Evolutionary conservation across 208 protist species (phyloP).

Genomic region (Strigomonas galati): DNA sequence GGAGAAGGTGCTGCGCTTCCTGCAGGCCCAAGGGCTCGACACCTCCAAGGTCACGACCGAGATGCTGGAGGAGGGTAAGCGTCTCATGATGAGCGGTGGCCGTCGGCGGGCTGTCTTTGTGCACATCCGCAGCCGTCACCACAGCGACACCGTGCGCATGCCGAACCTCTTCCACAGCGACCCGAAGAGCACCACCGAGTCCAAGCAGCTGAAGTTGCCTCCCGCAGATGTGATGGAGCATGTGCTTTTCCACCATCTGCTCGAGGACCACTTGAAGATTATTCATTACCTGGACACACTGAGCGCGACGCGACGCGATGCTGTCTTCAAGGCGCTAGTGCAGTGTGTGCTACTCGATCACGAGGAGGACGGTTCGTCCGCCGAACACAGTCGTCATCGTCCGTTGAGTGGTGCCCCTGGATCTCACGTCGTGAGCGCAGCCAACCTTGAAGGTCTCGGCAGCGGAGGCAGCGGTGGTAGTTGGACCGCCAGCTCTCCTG

Average conservation of each 20-base stretch:
- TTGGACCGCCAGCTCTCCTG: constrained; percentile 18
- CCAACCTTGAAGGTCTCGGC: background rate
- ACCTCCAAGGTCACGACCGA: constrained; percentile 40
- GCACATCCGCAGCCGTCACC: constrained; percentile 60
- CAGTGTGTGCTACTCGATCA: constrained; percentile 37
- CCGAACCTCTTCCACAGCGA: constrained; percentile 64
- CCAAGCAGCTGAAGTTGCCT: constrained; percentile 56
- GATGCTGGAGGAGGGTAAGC: constrained; percentile 58
- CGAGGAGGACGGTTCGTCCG: constrained; percentile 13
- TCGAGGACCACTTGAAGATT: constrained; percentile 49
- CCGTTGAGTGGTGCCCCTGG: constrained; percentile 6
- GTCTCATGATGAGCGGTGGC: constrained; percentile 63
- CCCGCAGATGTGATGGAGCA: constrained; percentile 73
- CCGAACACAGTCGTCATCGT: constrained; percentile 1
- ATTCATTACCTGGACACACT: constrained; percentile 23
- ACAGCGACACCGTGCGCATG: constrained; percentile 67
- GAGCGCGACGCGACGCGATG: constrained; percentile 12
- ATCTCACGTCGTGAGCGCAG: constrained; percentile 5
- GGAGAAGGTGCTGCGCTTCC: constrained; percentile 68
- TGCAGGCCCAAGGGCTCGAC: constrained; percentile 81
- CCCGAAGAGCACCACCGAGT: constrained; percentile 56
- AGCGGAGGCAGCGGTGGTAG: constrained; percentile 1
- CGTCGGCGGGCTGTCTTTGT: constrained; percentile 73
- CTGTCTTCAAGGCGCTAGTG: constrained; percentile 33
- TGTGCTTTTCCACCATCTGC: constrained; percentile 52